Evolutionary conservation across 2,329 filamentous ascomycete species (phyloP), one percentile per base, ranked within the genome.

Genomic region (Trichoderma breve): DNA sequence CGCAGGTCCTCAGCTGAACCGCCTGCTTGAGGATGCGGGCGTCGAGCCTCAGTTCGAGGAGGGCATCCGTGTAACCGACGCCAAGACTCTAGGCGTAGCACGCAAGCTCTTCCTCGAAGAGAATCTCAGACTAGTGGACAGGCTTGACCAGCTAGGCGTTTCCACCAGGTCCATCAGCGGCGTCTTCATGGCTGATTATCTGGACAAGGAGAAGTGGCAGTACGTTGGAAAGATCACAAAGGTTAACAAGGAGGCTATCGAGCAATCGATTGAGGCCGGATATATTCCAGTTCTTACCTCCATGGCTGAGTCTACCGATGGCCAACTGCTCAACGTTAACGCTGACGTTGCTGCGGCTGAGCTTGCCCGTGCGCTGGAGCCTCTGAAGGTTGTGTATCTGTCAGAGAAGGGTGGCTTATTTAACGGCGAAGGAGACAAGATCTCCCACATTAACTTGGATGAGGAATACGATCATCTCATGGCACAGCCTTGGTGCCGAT

Each of bases 351-450:
- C 95, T 43, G 96, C 96, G 34, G 95, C 95, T 75, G 95, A 98
- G 84, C 87, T 99, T 73, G 95, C 96, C 28, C 91, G 93, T 73
- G 90, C 93, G 71, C 86, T 99, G 69, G 91, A 98, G 83, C 96
- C 96, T 30, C 85, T 98, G 78, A 99, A 99, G 89, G 95, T 98
- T 73, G 95, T 99, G 73, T 99, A 98, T 81, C 87, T 98, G n/a
- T 97, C 94, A 6, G 96, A 99, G 85, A 98, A 98, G 87, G 96
- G 96, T 64, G 96, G 95, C 8, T 85, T 99, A 39, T 97, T 97
- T 83, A 94, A 98, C 80, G 95, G 94, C 73, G 93, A 97, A 74
- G 92, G 92, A 72, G 92, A 95, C 85, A 97, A 97, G 85, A 98
- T 98, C 79, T 97, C 95, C 6, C 93, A 92, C 73, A 98, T 98